These are phyloP conservation scores for Melampsora larici-populina DNA, from an alignment of 1,284 basidiomycete species.

Conservation along the genomic window DNA sequence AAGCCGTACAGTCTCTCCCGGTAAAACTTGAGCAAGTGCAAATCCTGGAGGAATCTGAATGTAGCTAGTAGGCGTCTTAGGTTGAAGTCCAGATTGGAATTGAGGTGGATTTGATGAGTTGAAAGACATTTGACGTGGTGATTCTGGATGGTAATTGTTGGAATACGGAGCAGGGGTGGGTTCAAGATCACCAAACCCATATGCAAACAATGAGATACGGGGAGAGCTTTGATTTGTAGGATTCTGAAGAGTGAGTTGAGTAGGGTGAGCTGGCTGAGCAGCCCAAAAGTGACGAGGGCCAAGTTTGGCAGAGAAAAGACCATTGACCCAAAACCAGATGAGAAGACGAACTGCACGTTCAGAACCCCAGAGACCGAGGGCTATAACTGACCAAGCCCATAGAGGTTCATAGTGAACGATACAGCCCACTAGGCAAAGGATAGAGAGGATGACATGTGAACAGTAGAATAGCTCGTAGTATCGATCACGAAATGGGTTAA, in stretches of 20 bases:
- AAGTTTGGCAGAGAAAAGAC: conserved; percentile 6
- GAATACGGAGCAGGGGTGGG: conserved; percentile 6
- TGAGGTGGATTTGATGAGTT: conserved; percentile 59
- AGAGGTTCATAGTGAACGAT: conserved; percentile 41
- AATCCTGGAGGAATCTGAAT: conserved; percentile 64
- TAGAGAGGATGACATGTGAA: conserved; percentile 32
- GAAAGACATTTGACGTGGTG: conserved; percentile 62
- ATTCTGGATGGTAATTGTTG: conserved; percentile 10
- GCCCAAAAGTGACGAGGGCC: conserved; percentile 19
- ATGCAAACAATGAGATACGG: neutral
- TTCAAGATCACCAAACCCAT: neutral
- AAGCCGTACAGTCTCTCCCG: conserved; percentile 72
- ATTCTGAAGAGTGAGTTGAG: neutral
- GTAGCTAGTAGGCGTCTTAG: conserved; percentile 14
- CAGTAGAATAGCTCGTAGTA: conserved; percentile 63
- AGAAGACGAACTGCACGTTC: conserved; percentile 19
- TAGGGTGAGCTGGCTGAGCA: neutral
- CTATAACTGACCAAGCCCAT: conserved; percentile 41
- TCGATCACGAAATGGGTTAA: conserved; percentile 64
- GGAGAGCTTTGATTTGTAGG: neutral
- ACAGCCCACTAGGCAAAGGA: conserved; percentile 39
- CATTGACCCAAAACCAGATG: conserved; percentile 38
- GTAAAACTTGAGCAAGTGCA: conserved; percentile 71
- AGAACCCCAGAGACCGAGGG: conserved; percentile 32
- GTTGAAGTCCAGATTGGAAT: neutral